Conservation (phyloP, 2,329 filamentous ascomycete genomes). For the Stachybotrys elegans region DNA sequence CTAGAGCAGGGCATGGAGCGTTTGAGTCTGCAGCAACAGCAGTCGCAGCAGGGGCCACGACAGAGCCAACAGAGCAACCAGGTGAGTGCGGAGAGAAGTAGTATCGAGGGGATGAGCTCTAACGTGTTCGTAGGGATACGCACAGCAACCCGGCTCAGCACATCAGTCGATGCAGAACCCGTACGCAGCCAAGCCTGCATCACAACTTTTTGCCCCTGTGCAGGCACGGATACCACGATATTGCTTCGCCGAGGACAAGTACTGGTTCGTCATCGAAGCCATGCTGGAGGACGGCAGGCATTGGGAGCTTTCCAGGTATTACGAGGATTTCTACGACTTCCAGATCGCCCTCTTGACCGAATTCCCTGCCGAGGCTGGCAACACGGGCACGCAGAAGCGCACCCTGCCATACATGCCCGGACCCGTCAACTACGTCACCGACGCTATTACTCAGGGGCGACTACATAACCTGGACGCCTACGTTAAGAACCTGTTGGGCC, state of each 20-base stretch:
- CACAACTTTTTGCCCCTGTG: slow-evolving; percentile 67
- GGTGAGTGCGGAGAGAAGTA: slow-evolving; percentile 21
- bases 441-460: slow-evolving; percentile 89
- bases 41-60: slow-evolving; percentile 20
- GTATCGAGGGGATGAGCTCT: no score
- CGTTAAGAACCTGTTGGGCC: slow-evolving; percentile 81
- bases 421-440: slow-evolving; percentile 96
- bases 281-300: slow-evolving; percentile 83
- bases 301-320: slow-evolving; percentile 92
- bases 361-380: slow-evolving; percentile 90
- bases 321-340: slow-evolving; percentile 98
- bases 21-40: slow-evolving; percentile 61
- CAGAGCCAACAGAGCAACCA: slow-evolving; percentile 21
- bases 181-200: slow-evolving; percentile 33
- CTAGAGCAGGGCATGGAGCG: slow-evolving; percentile 70
- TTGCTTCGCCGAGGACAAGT: slow-evolving; percentile 95
- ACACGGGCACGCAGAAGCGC: slow-evolving; percentile 71
- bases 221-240: slow-evolving; percentile 85
- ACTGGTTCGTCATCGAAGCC: slow-evolving; percentile 97
- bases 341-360: slow-evolving; percentile 91
- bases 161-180: slow-evolving; percentile 31
- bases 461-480: slow-evolving; percentile 93
- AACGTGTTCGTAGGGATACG: slow-evolving; percentile 21
- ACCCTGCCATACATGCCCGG: slow-evolving; percentile 96
- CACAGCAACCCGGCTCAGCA: slow-evolving; percentile 19